Evolutionary conservation across 805 yeast genomes (phyloP).

Genomic region (Cyberlindnera misumaiensis): DNA sequence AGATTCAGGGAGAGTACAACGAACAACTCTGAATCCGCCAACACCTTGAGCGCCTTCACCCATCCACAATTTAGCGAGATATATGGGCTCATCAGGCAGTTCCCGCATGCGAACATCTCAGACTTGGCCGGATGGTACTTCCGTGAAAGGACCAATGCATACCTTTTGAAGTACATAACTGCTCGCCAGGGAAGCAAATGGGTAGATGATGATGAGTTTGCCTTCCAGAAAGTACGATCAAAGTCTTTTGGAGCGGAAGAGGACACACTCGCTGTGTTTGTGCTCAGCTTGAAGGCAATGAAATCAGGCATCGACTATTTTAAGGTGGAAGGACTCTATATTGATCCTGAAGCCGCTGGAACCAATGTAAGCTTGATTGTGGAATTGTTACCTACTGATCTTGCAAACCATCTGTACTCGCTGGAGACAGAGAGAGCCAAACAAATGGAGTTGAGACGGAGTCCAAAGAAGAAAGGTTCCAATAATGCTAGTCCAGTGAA

Average conservation of each 20-base stretch:
- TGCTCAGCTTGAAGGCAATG: conserved; percentile 2
- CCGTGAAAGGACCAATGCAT: conserved; percentile 21
- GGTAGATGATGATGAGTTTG: conserved; percentile 3
- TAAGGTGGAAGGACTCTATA: conserved; percentile 2
- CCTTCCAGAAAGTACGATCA: conserved; percentile 4
- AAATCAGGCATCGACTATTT: conserved; percentile 3
- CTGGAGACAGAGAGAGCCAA: background rate
- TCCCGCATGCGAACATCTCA: conserved; percentile 15
- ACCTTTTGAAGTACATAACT: conserved; percentile 15
- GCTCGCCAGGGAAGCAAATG: background rate
- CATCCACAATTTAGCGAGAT: conserved; percentile 6
- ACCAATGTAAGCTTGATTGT: conserved; percentile 5
- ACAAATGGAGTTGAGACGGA: background rate
- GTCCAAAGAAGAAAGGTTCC: background rate
- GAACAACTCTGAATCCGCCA: conserved; percentile 14
- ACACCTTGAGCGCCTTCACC: background rate
- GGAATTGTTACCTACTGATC: conserved; percentile 2
- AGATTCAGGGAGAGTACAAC: conserved; percentile 6
- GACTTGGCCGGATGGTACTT: conserved; percentile 26
- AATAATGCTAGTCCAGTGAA: background rate
- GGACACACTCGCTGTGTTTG: background rate
- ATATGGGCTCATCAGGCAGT: conserved; percentile 6
- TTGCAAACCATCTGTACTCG: background rate
- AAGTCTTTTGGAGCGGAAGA: background rate
- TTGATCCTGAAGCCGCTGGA: conserved; percentile 3